Conservation (phyloP, 805 yeast species). For the Metschnikowia gelsemii region DNA sequence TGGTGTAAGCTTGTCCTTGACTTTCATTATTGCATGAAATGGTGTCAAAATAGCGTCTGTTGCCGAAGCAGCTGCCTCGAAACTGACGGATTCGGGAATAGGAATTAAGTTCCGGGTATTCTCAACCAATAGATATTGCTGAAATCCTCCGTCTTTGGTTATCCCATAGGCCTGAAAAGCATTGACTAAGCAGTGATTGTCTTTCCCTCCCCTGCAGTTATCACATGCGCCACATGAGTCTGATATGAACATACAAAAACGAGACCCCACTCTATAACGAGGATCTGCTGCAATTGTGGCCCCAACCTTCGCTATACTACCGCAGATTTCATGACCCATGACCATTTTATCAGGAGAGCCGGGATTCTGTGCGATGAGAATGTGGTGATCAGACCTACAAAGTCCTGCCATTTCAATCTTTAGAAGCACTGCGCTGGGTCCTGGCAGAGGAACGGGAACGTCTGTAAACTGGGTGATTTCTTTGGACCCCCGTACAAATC, state of each 20-base stretch:
- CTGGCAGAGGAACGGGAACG: slow-evolving; percentile 33
- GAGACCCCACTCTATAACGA: slow-evolving; percentile 28
- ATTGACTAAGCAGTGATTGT: slow-evolving; percentile 28
- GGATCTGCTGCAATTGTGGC: slow-evolving; percentile 22
- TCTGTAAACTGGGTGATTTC: slow-evolving; percentile 28
- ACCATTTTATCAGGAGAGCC: slow-evolving; percentile 31
- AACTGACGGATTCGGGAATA: slow-evolving; percentile 40
- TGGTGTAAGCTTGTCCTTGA: slow-evolving; percentile 29
- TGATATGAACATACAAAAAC: slow-evolving; percentile 32
- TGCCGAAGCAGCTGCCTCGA: slow-evolving; percentile 41
- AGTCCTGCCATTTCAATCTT: slow-evolving; percentile 46
- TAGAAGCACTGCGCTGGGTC: slow-evolving; percentile 30
- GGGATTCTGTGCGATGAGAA: slow-evolving; percentile 23
- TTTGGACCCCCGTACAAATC: slow-evolving; percentile 29
- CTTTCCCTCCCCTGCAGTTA: slow-evolving; percentile 36
- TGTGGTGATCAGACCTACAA: slow-evolving; percentile 45
- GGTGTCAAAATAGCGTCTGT: slow-evolving; percentile 46
- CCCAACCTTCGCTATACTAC: slow-evolving; percentile 36
- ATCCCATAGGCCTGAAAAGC: slow-evolving; percentile 33
- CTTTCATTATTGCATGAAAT: slow-evolving; percentile 41
- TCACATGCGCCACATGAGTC: slow-evolving; percentile 37
- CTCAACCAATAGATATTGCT: slow-evolving; percentile 36
- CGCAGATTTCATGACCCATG: slow-evolving; percentile 49
- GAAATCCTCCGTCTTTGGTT: slow-evolving; percentile 42
- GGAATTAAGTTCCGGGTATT: slow-evolving; percentile 37